Evolutionary conservation across 106 monocot genomes (phyloP), one percentile per base, ranked within the genome.

Genomic region (Dactylorhiza incarnata): DNA sequence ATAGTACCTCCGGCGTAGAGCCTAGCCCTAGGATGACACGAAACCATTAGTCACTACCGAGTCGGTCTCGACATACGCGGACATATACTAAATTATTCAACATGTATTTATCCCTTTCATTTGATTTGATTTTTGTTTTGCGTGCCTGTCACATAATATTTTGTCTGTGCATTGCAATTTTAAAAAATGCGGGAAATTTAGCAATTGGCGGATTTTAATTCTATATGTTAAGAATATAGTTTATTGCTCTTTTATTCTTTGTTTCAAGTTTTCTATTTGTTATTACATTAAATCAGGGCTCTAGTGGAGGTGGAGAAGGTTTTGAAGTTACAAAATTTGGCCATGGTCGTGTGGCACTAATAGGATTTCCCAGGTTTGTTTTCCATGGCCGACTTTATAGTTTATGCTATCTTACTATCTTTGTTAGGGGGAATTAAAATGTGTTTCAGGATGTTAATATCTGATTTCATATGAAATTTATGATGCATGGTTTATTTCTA

Each of bases 271-370:
- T 49, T 68, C 19, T 43, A 6, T 29, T 81, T 81, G 22, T 51
- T 24, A 8, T 73, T 61, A 26, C 68, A 17, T 65, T 72, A 24
- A 79, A 61, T 51, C 78, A 99, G 99, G 99, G 99, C 75, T 88
- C 99, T 25, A 94, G 86, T 89, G 99, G 94, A 77, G 94, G 86
- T 76, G 99, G 99, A 82, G 99, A 99, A 49, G 99, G 99, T 67
- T 99, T 99, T 89, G 99, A 99, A 90, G 99, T 99, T 70, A 99
- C 99, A 68, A 99, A 99, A 73, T 99, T 91, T 82, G 99, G 99
- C 37, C 99, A 99, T 88, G 99, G 99, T 74, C 99, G 99, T 81
- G 99, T 99, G 87, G 94, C 99, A 80, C 75, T 99, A 66, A 99
- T 99, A 63, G 99, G 99, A 80, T 99, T 99, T 88, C 99, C 99